A percentile compares a stretch with the other conserved stretches of the same genome.
Conservation (phyloP, 2,329 filamentous ascomycete genomes). For the Phialemonium atrogriseum region DNA sequence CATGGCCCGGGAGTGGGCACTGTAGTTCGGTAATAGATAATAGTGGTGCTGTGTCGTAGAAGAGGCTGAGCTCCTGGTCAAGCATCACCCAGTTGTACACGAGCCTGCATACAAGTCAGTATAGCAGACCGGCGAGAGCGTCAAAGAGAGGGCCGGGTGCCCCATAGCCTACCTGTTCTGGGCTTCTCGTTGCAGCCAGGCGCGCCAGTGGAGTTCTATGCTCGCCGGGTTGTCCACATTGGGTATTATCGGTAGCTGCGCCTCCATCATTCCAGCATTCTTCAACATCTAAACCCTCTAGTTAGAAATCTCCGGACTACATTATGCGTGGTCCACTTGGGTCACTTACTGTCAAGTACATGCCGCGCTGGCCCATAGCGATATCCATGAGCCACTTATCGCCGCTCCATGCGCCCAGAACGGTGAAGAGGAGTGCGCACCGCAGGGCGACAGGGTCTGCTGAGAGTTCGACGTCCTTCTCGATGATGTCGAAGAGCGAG, state of each 20-base stretch:
- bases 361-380: constrained; percentile 63
- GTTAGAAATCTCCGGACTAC: neutral
- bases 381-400: constrained; percentile 76
- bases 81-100: constrained; percentile 72
- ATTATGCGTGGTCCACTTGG: neutral
- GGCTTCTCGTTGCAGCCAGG: constrained; percentile 58
- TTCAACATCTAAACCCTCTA: constrained; percentile 47
- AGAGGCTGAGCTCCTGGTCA: constrained; percentile 62
- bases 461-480: constrained; percentile 62
- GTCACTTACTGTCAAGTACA: constrained; percentile 55
- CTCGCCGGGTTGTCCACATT: constrained; percentile 31
- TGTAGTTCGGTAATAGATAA: constrained; percentile 58
- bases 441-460: constrained; percentile 57
- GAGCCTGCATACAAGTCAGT: constrained; percentile 35
- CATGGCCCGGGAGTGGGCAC: constrained; percentile 53
- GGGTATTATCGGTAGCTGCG: constrained; percentile 34
- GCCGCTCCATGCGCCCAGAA: constrained; percentile 63
- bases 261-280: constrained; percentile 59
- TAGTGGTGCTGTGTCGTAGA: constrained; percentile 54
- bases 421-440: constrained; percentile 58
- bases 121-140: too few species aligned
- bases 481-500: constrained; percentile 62
- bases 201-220: constrained; percentile 48
- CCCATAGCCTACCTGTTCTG: constrained; percentile 44
- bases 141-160: too few species aligned